phyloP scores from a whole-genome alignment of 805 yeast genomes.

The Diddensiella santjacobensis region DNA sequence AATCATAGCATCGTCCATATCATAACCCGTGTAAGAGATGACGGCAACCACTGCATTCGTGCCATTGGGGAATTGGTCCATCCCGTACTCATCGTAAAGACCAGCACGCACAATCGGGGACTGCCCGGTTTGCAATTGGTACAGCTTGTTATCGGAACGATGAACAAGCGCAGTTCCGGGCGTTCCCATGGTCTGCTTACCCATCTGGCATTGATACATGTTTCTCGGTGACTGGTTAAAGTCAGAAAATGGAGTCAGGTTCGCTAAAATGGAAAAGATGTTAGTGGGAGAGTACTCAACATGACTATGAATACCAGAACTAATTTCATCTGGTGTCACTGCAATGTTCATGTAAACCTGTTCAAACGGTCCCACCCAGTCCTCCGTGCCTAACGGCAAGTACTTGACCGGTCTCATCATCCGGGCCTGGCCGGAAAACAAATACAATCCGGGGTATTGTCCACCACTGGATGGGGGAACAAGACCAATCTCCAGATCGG shows the following conservation, averaged over 20 bases:
- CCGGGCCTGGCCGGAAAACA: slow-evolving; percentile 89
- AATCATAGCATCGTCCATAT: slow-evolving; percentile 95
- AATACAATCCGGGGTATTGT: slow-evolving; percentile 92
- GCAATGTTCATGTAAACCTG: slow-evolving; percentile 97
- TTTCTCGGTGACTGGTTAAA: slow-evolving; percentile 99
- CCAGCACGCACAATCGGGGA: slow-evolving; percentile 95
- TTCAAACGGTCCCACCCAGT: slow-evolving; percentile 94
- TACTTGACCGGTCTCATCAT: slow-evolving; percentile 96
- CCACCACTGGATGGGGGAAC: slow-evolving; percentile 96
- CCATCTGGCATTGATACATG: slow-evolving; percentile 99
- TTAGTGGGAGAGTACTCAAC: slow-evolving; percentile 95
- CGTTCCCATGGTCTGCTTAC: slow-evolving; percentile 99
- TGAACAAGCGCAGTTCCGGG: slow-evolving; percentile 94
- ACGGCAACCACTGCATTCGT: slow-evolving; percentile 98
- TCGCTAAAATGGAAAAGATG: slow-evolving; percentile 89
- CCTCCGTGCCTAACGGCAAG: slow-evolving; percentile 76
- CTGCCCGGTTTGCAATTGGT: slow-evolving; percentile 91
- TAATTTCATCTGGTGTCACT: slow-evolving; percentile 88
- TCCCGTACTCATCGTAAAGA: slow-evolving; percentile 90
- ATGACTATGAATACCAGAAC: slow-evolving; percentile 75
- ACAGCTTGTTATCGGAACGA: slow-evolving; percentile 91
- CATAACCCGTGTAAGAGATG: slow-evolving; percentile 97
- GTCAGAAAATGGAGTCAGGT: slow-evolving; percentile 96
- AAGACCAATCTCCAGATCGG: slow-evolving; percentile 86
- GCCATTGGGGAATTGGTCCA: slow-evolving; percentile 98